Percentiles rank a stretch among this genome's conserved stretches.
These are phyloP conservation scores for Ustilago hordei DNA, from an alignment of 1,284 basidiomycete genomes.

Conservation along the genomic window DNA sequence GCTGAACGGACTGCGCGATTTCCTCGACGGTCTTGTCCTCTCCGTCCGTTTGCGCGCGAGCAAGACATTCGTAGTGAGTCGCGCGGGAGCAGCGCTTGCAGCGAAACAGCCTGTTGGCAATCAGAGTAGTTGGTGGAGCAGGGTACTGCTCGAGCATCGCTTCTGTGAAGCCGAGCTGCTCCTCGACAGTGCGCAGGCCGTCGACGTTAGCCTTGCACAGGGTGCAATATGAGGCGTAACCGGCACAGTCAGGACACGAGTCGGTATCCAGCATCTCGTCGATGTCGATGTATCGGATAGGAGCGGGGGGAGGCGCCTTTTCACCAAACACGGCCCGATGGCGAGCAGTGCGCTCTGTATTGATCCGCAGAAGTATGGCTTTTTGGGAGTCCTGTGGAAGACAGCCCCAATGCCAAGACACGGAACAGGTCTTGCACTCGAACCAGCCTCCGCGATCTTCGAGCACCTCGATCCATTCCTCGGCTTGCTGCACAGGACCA, in stretches of 20 bases:
- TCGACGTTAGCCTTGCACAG: slow-evolving; percentile 40
- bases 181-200: slow-evolving; percentile 23
- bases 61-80: slow-evolving; percentile 53
- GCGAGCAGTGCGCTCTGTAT: slow-evolving; percentile 17
- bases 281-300: slow-evolving; percentile 27
- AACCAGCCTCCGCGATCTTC: slow-evolving; percentile 55
- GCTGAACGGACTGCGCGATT: slow-evolving; percentile 31
- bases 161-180: slow-evolving; percentile 24
- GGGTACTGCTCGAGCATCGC: slow-evolving; percentile 31
- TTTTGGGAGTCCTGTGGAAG: slow-evolving; percentile 31
- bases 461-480: slow-evolving; percentile 46
- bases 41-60: slow-evolving; percentile 12
- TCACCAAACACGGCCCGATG: slow-evolving; percentile 32
- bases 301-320: slow-evolving; percentile 19
- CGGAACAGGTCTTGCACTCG: slow-evolving; percentile 49
- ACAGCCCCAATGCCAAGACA: slow-evolving; percentile 56
- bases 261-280: slow-evolving; percentile 35
- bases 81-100: slow-evolving; percentile 54
- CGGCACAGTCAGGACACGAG: slow-evolving; percentile 47
- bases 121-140: slow-evolving; percentile 20
- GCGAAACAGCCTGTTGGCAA: slow-evolving; percentile 42
- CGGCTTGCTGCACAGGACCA: slow-evolving; percentile 29
- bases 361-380: slow-evolving; percentile 38
- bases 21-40: slow-evolving; percentile 27
- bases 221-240: slow-evolving; percentile 40